Evolutionary conservation across 805 yeast genomes (phyloP).

Genomic region (Hanseniaspora nectarophila): DNA sequence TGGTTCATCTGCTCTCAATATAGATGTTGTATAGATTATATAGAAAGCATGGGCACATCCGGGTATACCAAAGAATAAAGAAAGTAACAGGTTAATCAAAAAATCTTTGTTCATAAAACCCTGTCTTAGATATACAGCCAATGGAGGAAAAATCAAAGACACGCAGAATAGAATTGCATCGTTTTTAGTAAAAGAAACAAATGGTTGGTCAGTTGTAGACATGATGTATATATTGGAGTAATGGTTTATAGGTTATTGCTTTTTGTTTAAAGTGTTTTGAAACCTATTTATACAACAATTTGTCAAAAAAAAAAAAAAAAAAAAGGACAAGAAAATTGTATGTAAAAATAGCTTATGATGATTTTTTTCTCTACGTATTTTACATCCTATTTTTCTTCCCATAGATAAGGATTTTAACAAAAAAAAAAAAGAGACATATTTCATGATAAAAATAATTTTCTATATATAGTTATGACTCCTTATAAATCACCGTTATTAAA

Average conservation of each 20-base stretch:
- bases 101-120: slow-evolving; percentile 49
- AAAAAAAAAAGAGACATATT: background rate
- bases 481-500: slow-evolving; percentile 63
- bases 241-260: too few relatives aligned
- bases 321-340: too few relatives aligned
- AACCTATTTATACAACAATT: too few relatives aligned
- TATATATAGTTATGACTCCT: background rate
- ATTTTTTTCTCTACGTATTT: too few relatives aligned
- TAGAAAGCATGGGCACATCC: slow-evolving; percentile 19
- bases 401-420: background rate
- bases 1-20: background rate
- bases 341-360: too few relatives aligned
- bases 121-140: slow-evolving; percentile 54
- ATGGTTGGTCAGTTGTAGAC: background rate
- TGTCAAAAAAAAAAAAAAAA: too few relatives aligned
- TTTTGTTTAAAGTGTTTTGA: too few relatives aligned
- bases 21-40: slow-evolving; percentile 16
- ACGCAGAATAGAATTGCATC: slow-evolving; percentile 1
- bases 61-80: slow-evolving; percentile 1
- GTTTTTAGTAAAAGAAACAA: slow-evolving; percentile 9
- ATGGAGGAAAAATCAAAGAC: slow-evolving; percentile 60
- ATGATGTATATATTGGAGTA: too few relatives aligned
- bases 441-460: background rate
- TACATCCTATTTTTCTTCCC: too few relatives aligned
- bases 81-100: slow-evolving; percentile 35